phyloP scores from a whole-genome alignment of 208 protist genomes.

The Trypanosoma theileri region DNA sequence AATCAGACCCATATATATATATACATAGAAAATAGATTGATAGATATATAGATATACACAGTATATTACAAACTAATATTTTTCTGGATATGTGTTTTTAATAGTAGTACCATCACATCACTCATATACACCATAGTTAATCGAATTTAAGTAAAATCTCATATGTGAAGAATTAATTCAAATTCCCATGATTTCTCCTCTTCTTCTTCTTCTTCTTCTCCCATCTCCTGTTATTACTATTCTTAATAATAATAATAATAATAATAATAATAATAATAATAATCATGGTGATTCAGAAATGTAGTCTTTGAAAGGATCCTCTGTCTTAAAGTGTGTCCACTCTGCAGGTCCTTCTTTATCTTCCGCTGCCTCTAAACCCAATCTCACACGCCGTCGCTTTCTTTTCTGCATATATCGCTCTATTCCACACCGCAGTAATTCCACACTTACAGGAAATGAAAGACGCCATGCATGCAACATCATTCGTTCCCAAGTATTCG shows the following conservation, averaged over 20 bases:
- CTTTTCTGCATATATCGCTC: slow-evolving; percentile 56
- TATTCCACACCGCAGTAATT: slow-evolving; percentile 20
- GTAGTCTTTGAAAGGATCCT: slow-evolving; percentile 16
- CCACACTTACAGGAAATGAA: slow-evolving; percentile 39
- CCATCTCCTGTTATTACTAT: no score
- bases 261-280: no score
- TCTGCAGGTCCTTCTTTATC: slow-evolving; percentile 3
- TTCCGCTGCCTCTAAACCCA: slow-evolving; percentile 31
- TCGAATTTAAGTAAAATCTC: no score
- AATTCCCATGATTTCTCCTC: no score
- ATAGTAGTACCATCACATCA: no score
- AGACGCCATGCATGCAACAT: slow-evolving; percentile 79
- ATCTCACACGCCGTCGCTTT: slow-evolving; percentile 50
- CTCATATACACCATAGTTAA: no score
- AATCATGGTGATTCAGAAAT: background rate
- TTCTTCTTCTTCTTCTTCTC: no score
- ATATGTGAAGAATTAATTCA: no score
- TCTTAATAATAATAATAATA: no score
- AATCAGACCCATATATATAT: slow-evolving; percentile 14
- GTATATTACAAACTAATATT: no score
- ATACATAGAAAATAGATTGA: slow-evolving; percentile 12
- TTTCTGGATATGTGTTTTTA: no score
- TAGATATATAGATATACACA: background rate
- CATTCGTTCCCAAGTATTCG: slow-evolving; percentile 51
- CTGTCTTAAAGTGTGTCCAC: slow-evolving; percentile 50